These are phyloP conservation scores for Penicillium occitanis DNA, from an alignment of 2,329 filamentous ascomycete genomes.

Conservation along the genomic window DNA sequence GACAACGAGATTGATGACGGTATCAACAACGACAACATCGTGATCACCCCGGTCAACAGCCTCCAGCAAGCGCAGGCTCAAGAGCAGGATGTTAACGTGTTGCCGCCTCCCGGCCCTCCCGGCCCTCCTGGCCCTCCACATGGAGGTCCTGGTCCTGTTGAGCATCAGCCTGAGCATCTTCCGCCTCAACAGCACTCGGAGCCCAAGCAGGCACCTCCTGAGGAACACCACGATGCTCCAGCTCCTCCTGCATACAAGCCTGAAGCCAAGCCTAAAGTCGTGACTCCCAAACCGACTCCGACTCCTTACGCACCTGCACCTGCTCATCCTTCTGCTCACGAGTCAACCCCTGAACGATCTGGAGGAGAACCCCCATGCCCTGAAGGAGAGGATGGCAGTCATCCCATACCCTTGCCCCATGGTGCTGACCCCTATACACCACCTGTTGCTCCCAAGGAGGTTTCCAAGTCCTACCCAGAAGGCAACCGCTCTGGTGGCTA, in stretches of 20 bases:
- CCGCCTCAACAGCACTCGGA: slow-evolving; percentile 18
- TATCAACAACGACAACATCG: slow-evolving; percentile 19
- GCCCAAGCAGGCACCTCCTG: slow-evolving; percentile 13
- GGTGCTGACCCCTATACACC: not conserved
- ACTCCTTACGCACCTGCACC: not conserved
- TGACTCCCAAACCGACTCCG: not conserved
- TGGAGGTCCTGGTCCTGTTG: not conserved
- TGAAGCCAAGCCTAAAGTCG: not conserved
- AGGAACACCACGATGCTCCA: not conserved
- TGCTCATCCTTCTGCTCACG: not conserved
- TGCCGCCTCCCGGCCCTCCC: slow-evolving; percentile 1
- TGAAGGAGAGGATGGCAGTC: slow-evolving; percentile 8
- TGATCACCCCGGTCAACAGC: slow-evolving; percentile 15
- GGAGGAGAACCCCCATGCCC: slow-evolving; percentile 6
- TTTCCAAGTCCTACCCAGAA: not conserved
- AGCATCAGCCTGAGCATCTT: not conserved
- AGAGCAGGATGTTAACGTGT: slow-evolving; percentile 7
- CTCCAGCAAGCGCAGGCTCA: slow-evolving; percentile 1
- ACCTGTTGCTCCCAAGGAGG: not conserved
- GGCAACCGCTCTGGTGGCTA: not conserved
- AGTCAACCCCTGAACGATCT: not conserved
- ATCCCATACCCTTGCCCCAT: not conserved
- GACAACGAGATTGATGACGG: slow-evolving; percentile 15
- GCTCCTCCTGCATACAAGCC: not conserved
- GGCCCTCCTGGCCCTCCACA: slow-evolving; percentile 3